Conservation (phyloP, 2,329 filamentous ascomycete genomes). For the Cladosporium oxysporum region DNA sequence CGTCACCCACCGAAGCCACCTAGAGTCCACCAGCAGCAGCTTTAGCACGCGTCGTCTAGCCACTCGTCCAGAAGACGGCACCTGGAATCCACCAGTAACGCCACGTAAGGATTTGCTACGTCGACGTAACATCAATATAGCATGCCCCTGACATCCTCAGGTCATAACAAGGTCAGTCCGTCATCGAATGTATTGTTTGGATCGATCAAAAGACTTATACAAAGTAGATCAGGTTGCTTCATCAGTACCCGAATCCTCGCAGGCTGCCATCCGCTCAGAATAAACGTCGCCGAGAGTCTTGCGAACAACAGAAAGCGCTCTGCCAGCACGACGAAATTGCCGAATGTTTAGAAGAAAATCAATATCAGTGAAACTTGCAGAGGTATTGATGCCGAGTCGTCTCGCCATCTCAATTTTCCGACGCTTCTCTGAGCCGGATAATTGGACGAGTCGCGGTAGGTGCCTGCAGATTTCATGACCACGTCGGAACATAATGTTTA, state of each 20-base stretch:
- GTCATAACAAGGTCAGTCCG: conserved; percentile 6
- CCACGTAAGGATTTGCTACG: neutral
- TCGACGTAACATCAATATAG: neutral
- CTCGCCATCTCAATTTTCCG: conserved; percentile 5
- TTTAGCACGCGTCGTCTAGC: neutral
- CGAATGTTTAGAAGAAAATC: too few species aligned
- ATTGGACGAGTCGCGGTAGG: neutral
- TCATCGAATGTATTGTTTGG: conserved; percentile 1
- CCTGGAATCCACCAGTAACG: conserved; percentile 12
- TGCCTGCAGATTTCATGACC: neutral
- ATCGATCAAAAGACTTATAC: neutral
- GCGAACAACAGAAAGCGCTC: conserved; percentile 2
- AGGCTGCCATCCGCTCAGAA: neutral
- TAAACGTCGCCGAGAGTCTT: conserved; percentile 2
- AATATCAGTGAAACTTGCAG: conserved; percentile 1
- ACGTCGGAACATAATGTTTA: conserved; percentile 4
- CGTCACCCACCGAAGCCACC: conserved; percentile 3
- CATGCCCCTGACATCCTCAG: neutral
- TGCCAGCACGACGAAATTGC: conserved; percentile 6
- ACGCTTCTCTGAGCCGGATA: neutral
- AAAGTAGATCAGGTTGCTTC: neutral
- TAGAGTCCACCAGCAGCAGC: conserved; percentile 5
- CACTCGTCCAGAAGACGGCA: neutral
- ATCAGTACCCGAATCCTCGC: neutral
- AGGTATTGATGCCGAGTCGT: too few species aligned